Evolutionary conservation across 2,329 filamentous ascomycete genomes (phyloP).

Genomic region (Colletotrichum coccodes): DNA sequence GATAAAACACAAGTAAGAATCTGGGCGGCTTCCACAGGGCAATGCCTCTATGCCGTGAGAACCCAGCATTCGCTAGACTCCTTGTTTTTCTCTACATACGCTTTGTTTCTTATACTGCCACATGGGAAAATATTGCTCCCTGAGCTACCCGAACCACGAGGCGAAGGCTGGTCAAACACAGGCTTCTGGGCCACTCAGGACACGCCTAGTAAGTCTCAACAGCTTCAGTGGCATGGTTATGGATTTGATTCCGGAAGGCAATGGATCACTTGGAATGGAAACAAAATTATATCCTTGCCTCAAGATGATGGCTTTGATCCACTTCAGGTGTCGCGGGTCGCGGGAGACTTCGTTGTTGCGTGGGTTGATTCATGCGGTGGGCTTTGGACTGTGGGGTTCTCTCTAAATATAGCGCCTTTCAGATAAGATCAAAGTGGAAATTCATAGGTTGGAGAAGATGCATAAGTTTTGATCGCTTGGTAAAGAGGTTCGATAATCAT

Average conservation of each 20-base stretch:
- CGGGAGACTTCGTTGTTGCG: neutral
- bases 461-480: too few relatives aligned
- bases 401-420: neutral
- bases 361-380: too few relatives aligned
- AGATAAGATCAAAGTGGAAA: neutral
- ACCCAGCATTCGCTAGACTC: neutral
- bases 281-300: neutral
- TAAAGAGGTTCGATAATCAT: too few relatives aligned
- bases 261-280: neutral
- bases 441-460: too few relatives aligned
- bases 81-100: neutral
- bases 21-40: neutral
- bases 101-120: neutral
- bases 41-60: neutral
- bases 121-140: neutral
- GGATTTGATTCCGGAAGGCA: neutral
- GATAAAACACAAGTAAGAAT: neutral
- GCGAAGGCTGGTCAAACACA: too few relatives aligned
- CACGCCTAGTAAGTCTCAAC: neutral
- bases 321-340: neutral
- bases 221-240: neutral
- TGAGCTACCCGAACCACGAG: fast-evolving
- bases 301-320: neutral
- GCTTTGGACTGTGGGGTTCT: neutral
- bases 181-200: neutral